phyloP scores from a whole-genome alignment of 139 green algal species.

The Marvania coccoides region DNA sequence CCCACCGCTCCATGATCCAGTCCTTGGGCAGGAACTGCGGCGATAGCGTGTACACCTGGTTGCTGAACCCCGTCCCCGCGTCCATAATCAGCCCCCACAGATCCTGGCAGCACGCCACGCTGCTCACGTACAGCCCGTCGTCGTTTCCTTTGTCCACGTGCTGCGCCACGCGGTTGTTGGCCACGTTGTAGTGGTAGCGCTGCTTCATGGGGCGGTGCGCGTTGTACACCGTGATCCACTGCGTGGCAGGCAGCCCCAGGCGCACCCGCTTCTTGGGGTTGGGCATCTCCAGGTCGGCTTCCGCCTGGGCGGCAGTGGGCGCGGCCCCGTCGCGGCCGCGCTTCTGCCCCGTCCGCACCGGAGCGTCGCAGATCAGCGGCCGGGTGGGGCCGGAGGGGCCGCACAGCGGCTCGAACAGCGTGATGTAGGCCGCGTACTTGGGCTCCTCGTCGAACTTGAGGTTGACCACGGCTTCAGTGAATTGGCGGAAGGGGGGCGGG shows the following conservation, averaged over 20 bases:
- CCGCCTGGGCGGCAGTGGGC: background rate
- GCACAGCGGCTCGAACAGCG: slow-evolving; percentile 92
- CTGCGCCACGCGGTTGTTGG: slow-evolving; percentile 88
- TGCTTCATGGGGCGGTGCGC: slow-evolving; percentile 98
- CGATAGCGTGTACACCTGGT: slow-evolving; percentile 72
- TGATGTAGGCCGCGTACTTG: slow-evolving; percentile 82
- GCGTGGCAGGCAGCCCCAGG: slow-evolving; percentile 89
- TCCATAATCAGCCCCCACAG: slow-evolving; percentile 97
- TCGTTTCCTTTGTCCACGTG: slow-evolving; percentile 97
- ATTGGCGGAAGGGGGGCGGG: slow-evolving; percentile 88
- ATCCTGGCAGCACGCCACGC: slow-evolving; percentile 93
- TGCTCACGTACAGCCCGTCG: slow-evolving; percentile 93
- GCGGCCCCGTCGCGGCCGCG: slow-evolving; percentile 46
- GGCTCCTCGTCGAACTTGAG: slow-evolving; percentile 97
- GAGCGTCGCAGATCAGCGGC: slow-evolving; percentile 69
- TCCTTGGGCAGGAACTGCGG: slow-evolving; percentile 95
- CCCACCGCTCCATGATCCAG: slow-evolving; percentile 99
- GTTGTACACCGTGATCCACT: slow-evolving; percentile 99
- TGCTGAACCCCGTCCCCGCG: slow-evolving; percentile 87
- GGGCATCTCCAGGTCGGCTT: slow-evolving; percentile 13
- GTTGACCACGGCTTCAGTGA: slow-evolving; percentile 94
- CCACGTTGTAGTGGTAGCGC: slow-evolving; percentile 99
- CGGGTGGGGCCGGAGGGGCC: slow-evolving; percentile 53
- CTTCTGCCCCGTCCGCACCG: slow-evolving; percentile 71
- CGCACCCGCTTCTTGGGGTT: slow-evolving; percentile 91